These are phyloP conservation scores for Anisogramma anomala DNA, from an alignment of 2,329 filamentous ascomycete species.

Conservation along the genomic window DNA sequence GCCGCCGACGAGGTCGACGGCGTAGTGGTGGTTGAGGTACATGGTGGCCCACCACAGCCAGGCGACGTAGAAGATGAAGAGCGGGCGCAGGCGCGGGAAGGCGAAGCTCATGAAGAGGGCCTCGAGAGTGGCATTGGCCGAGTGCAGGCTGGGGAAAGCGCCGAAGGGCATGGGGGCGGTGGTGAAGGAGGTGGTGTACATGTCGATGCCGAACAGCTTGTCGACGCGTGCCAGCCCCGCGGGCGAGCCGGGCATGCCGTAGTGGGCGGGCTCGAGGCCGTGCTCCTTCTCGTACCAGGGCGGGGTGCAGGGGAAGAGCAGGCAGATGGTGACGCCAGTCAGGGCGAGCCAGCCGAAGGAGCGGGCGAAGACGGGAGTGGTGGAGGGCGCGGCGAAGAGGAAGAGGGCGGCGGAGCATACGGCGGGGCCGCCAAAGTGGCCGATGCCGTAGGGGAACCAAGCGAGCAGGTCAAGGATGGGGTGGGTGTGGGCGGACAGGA, in stretches of 20 bases:
- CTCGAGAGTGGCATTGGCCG: constrained; percentile 77
- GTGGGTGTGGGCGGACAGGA: constrained; percentile 81
- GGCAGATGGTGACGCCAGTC: constrained; percentile 73
- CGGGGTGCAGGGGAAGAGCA: constrained; percentile 84
- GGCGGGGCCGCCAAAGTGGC: constrained; percentile 78
- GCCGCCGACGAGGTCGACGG: constrained; percentile 79
- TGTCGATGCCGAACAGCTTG: constrained; percentile 75
- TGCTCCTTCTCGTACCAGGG: constrained; percentile 96
- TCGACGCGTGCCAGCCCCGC: constrained; percentile 84
- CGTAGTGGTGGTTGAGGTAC: constrained; percentile 96
- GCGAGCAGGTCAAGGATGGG: constrained; percentile 75
- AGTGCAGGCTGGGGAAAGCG: constrained; percentile 87
- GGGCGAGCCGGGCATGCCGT: constrained; percentile 80
- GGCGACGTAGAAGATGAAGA: constrained; percentile 73
- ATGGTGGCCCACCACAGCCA: constrained; percentile 99
- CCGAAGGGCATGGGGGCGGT: constrained; percentile 87
- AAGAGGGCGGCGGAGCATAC: constrained; percentile 72
- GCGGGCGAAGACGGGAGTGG: constrained; percentile 71
- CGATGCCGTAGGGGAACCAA: constrained; percentile 86
- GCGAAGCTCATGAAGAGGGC: constrained; percentile 87
- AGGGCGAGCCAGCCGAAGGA: constrained; percentile 91
- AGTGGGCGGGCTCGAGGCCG: constrained; percentile 81
- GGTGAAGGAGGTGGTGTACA: constrained; percentile 88
- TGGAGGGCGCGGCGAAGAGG: constrained; percentile 77
- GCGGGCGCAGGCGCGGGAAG: constrained; percentile 69